Evolutionary conservation across 331 rosid genomes (phyloP).

Genomic region (Malus hybrid): DNA sequence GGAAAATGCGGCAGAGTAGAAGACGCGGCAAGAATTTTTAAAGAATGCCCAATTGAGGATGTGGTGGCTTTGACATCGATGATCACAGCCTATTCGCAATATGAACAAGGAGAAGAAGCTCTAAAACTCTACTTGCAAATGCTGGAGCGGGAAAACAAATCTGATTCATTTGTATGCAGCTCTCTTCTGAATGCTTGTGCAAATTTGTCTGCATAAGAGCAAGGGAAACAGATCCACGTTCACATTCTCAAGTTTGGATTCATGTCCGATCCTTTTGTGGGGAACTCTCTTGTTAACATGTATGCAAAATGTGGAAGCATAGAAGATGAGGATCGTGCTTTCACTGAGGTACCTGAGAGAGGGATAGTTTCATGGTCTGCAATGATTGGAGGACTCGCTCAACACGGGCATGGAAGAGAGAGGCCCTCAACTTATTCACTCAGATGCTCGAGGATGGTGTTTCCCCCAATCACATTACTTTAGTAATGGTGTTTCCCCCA

Average conservation of each 20-base stretch:
- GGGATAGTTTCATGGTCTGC: constrained; percentile 93
- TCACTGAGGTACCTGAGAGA: constrained; percentile 64
- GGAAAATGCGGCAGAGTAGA: constrained; percentile 57
- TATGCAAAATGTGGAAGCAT: constrained; percentile 89
- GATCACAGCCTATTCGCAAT: constrained; percentile 79
- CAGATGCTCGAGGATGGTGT: constrained; percentile 55
- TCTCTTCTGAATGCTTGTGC: constrained; percentile 87
- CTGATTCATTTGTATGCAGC: constrained; percentile 77
- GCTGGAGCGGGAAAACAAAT: constrained; percentile 43
- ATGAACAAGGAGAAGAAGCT: constrained; percentile 75
- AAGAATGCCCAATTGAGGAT: constrained; percentile 62
- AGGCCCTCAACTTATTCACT: constrained; percentile 64
- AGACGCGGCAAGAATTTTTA: constrained; percentile 56
- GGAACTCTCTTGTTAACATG: constrained; percentile 88
- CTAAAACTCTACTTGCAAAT: constrained; percentile 64
- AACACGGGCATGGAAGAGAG: constrained; percentile 70
- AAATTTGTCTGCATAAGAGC: constrained; percentile 72
- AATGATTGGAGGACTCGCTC: constrained; percentile 91
- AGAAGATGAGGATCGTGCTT: constrained; percentile 58
- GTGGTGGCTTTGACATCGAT: constrained; percentile 84
- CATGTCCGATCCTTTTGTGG: constrained; percentile 69
- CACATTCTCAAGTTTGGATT: constrained; percentile 71
- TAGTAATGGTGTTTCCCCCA: constrained; percentile 37
- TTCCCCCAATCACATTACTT: no score
- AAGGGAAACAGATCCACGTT: constrained; percentile 86